Conservation (phyloP, 441 rosid species). For the Gossypium aridum region DNA sequence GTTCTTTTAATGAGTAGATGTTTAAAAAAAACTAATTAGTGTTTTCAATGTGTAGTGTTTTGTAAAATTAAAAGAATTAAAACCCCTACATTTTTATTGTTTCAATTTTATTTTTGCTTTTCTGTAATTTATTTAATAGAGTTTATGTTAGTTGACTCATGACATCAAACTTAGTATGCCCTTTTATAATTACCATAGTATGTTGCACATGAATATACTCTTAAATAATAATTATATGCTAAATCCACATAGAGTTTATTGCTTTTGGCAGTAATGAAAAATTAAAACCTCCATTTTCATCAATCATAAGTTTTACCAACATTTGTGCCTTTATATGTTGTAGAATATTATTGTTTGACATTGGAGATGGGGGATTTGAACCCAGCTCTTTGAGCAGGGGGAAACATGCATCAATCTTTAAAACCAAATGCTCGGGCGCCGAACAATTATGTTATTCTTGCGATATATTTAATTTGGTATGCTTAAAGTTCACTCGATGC, state of each 20-base stretch:
- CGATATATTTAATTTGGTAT: neutral
- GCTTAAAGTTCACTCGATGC: constrained; percentile 10
- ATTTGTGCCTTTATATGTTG: neutral
- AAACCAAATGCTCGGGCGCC: neutral
- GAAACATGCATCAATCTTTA: neutral
- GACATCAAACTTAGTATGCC: neutral
- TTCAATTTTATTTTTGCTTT: neutral
- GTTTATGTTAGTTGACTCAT: neutral
- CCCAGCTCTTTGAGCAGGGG: neutral
- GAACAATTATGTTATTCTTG: neutral
- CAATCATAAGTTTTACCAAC: neutral
- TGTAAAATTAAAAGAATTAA: neutral
- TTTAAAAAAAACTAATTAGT: neutral
- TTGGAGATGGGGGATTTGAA: neutral
- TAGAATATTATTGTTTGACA: neutral
- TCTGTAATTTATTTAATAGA: neutral
- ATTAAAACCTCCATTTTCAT: neutral
- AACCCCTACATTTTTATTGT: neutral
- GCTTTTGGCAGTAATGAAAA: neutral
- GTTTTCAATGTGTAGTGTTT: too few relatives aligned
- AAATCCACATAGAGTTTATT: neutral
- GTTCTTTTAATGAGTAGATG: neutral
- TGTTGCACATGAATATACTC: neutral
- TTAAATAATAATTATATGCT: neutral
- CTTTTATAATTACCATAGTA: neutral